Evolutionary conservation across 2,329 filamentous ascomycete species (phyloP), one percentile per base, ranked within the genome.

Genomic region (Gremmenia infestans): DNA sequence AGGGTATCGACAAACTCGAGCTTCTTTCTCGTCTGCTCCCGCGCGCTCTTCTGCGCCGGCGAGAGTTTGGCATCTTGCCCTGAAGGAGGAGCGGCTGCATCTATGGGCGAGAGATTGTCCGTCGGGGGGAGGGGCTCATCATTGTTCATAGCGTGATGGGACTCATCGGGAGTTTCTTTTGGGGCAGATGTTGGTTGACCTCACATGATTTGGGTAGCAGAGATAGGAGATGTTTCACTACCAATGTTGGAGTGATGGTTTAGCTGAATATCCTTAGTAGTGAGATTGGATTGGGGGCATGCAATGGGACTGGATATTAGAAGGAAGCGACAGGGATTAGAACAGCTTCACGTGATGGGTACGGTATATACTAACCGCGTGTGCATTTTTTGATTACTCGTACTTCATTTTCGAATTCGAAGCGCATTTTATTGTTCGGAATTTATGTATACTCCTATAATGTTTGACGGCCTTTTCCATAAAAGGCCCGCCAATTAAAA

Each of bases 1-100:
- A 88, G 74, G 62, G 84, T 78, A 42, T 76, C 81, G 63, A 86
- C 72, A 67, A 86, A 84, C 60, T 81, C 69, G 49, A 65, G 58
- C 59, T 68, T 71, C 74, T 85, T 86, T 70, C 79, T 84, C 55
- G 72, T 67, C 56, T 67, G 78, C 64, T 58, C 73, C 72, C 57
- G 69, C 65, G 63, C 73, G 55, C 64, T 66, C 58, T 61, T 66
- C 53, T 67, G 64, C 5, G 57, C 60, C 12, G 62, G 61, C n/a
- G 63, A 63, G n/a, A 55, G 55, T 8, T 37, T 46, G 53, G 58
- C 53, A 37, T 60, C 47, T 35, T 48, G 46, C 14, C 53, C 17
- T 17, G 52, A 39, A 32, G 22, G 47, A 23, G 45, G 48, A 23
- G 11, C 50, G 40, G 47, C 32, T 49, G 53, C 32, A 12, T 37